Evolutionary conservation across 164 flowering plant genomes (phyloP), one percentile per base, ranked within the genome.

Genomic region (Vitis rupestris): DNA sequence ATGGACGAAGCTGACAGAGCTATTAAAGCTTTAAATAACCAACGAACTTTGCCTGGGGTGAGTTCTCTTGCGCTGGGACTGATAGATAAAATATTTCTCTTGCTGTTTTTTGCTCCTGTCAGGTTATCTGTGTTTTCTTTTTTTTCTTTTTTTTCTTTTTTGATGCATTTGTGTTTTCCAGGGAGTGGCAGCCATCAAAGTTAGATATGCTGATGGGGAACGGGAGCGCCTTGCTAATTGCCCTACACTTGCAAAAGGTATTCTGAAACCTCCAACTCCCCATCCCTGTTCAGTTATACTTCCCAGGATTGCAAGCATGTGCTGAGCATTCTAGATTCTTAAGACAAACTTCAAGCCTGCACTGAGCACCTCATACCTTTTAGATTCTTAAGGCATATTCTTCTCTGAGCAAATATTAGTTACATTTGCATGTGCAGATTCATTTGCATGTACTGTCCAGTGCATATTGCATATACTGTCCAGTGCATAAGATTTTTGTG

Each of bases 1-100:
- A 0, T 73, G 9, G 87, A 77, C 69, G 90, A 82, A 66, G 93
- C 91, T 66, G 84, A 80, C n/a, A 61, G 74, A 47, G 93, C 93
- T 50, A 84, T 88, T 59, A 71, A 23, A 70, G 86, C 84, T 64
- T 78, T 87, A 67, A n/a, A 79, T 70, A 63, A 75, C 66, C 83
- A 72, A 12, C 71, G 76, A 70, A 80, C 81, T 48, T 82, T 85
- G 62, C 82, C 88, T 61, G 91, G 88, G 72, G 93, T 88, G 59
- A 72, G 85, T 81, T 69, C 14, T 51, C 61, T 8, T 19, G 56
- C 15, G 8, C 50, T 23, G 37, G 9, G 12, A 8, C 15, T 53
- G 62, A 1, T 16, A n/a, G 27, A 51, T 4, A 10, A 59, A 30
- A 31, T 2, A 29, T 27, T 4, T 12, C 29, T 1, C 30, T 6